Evolutionary conservation across 805 yeast species (phyloP).

Genomic region (Kodamaea restingae): DNA sequence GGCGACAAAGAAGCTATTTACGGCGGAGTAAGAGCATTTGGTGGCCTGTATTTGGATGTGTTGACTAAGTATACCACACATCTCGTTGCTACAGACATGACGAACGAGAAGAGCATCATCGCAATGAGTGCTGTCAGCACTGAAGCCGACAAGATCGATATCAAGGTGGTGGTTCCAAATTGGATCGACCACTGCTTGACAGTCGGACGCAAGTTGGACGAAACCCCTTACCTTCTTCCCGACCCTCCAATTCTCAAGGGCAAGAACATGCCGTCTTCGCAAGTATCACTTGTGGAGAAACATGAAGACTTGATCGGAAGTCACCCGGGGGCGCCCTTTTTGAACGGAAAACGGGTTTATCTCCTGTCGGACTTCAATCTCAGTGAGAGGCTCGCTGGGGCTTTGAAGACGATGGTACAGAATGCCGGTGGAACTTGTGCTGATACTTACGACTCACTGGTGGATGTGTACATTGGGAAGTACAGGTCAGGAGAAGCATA

Average conservation of each 20-base stretch:
- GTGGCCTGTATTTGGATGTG: conserved; percentile 66
- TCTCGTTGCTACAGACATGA: conserved; percentile 52
- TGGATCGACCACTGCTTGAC: conserved; percentile 77
- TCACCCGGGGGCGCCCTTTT: conserved; percentile 19
- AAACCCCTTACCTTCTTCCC: conserved; percentile 49
- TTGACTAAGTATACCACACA: conserved; percentile 77
- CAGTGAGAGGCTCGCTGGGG: conserved; percentile 37
- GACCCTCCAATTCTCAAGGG: conserved; percentile 14
- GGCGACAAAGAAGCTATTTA: conserved; percentile 65
- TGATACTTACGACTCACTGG: conserved; percentile 2
- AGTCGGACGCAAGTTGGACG: conserved; percentile 47
- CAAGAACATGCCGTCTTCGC: not conserved
- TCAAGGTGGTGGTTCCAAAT: conserved; percentile 65
- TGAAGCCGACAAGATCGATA: conserved; percentile 25
- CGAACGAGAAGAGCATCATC: conserved; percentile 55
- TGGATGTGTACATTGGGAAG: conserved; percentile 54
- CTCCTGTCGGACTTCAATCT: conserved; percentile 54
- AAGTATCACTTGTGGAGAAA: conserved; percentile 8
- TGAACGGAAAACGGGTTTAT: conserved; percentile 46
- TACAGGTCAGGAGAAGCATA: conserved; percentile 58
- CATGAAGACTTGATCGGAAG: conserved; percentile 9
- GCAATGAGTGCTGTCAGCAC: conserved; percentile 39
- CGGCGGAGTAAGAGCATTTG: conserved; percentile 66
- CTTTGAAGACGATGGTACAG: conserved; percentile 44
- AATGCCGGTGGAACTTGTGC: conserved; percentile 49